These are phyloP conservation scores for Fonsecaea pedrosoi DNA, from an alignment of 2,329 filamentous ascomycete genomes.

Conservation along the genomic window DNA sequence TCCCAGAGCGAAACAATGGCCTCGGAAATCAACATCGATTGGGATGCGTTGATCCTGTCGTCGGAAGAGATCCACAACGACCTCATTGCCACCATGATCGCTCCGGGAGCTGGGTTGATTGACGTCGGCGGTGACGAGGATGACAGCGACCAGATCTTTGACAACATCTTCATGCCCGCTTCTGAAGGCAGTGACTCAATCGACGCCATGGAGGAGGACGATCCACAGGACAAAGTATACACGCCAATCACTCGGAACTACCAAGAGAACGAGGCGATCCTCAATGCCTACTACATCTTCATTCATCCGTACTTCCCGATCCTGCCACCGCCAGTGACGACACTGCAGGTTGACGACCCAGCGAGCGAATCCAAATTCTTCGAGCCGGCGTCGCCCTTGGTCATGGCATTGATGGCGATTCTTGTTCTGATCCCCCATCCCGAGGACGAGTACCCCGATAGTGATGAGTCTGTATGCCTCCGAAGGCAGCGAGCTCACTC, in stretches of 20 bases:
- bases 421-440: conserved; percentile 24
- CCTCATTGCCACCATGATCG: conserved; percentile 23
- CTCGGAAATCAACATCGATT: conserved; percentile 12
- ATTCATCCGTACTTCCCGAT: conserved; percentile 28
- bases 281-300: conserved; percentile 29
- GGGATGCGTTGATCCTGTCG: conserved; percentile 16
- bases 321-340: conserved; percentile 18
- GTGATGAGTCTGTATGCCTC: conserved; percentile 13
- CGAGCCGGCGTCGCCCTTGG: conserved; percentile 20
- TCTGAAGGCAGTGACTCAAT: conserved; percentile 4
- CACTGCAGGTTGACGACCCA: conserved; percentile 13
- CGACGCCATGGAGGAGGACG: background rate
- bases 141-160: conserved; percentile 25
- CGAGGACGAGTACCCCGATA: conserved; percentile 10
- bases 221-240: background rate
- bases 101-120: conserved; percentile 22
- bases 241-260: conserved; percentile 11
- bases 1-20: background rate
- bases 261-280: conserved; percentile 10
- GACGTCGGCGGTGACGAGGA: conserved; percentile 13
- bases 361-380: conserved; percentile 15
- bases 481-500: conserved; percentile 18
- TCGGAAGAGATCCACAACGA: conserved; percentile 20
- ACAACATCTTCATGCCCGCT: conserved; percentile 16
- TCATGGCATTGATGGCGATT: conserved; percentile 24